Evolutionary conservation across 768 basidiomycete species (phyloP), one percentile per base, ranked within the genome.

Genomic region (Auriscalpium microsporum): DNA sequence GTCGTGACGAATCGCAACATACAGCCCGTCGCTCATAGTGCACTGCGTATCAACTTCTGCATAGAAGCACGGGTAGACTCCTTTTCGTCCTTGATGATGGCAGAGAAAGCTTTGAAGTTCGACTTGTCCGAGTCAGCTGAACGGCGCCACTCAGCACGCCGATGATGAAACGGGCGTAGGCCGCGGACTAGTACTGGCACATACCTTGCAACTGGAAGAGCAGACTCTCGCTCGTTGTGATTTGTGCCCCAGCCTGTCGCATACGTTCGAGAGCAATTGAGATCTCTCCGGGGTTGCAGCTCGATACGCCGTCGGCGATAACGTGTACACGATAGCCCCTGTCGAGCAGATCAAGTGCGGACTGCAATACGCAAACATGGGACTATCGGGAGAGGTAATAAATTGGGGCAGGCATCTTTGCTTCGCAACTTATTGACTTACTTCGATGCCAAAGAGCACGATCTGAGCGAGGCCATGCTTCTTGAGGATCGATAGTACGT

Each of bases 281-380:
- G 0, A 93, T 76, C 67, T 96, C 94, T 58, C 85, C 85, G 48
- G 76, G 75, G 70, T 93, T 90, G 61, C 80, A 84, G 34, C 86
- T 88, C 2, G 89, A 91, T 14, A 94, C 84, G 14, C 84, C 91
- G 64, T 96, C 93, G 1, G 87, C 90, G 21, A 92, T 71, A 40
- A 94, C 76, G 66, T 88, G 81, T 7, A 88, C 82, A 56, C 75
- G 66, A 45, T 75, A 78, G 0, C 73, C 74, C 0, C 34, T 60
- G 45, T 73, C 64, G 3, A 87, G 68, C 11, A 95, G 76, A 57
- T 87, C 84, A 16, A 94, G 72, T 0, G 85, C 77, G 0, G 91
- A 89, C 68, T 95, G 93, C 7, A 93, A 76, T 9, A 95, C 82
- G 64, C 94, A 96, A 57, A 96, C 82, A 63, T 95, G 94, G 14